A percentile compares a stretch with the other conserved stretches of the same genome.
Evolutionary conservation across 2,329 filamentous ascomycete species (phyloP).

Genomic region (Acephala macrosclerotiorum): DNA sequence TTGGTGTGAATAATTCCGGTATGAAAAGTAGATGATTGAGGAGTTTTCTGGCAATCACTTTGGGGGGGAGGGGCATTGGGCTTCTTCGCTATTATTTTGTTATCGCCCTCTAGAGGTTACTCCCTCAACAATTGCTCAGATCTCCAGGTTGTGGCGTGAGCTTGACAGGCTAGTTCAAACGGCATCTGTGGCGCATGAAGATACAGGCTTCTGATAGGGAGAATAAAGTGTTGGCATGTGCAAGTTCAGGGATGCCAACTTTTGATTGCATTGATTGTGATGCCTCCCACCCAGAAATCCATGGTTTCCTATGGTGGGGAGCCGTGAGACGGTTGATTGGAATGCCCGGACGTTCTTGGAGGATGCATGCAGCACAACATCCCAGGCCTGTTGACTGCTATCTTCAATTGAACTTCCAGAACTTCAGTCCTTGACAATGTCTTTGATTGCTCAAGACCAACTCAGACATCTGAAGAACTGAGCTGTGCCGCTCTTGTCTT

Average conservation of each 20-base stretch:
- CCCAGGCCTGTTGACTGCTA: conserved; percentile 7
- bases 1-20: no score
- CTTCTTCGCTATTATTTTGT: neutral
- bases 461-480: neutral
- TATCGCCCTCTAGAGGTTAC: neutral
- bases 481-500: neutral
- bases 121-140: neutral
- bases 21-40: no score
- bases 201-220: conserved; percentile 15
- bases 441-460: neutral
- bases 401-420: conserved; percentile 14
- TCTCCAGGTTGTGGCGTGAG: conserved; percentile 18
- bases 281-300: conserved; percentile 11
- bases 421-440: neutral
- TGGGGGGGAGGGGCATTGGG: no score
- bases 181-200: conserved; percentile 17
- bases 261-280: conserved; percentile 10
- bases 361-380: neutral
- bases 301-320: conserved; percentile 12
- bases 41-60: no score
- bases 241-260: conserved; percentile 11
- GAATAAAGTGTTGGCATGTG: conserved; percentile 17
- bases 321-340: conserved; percentile 6
- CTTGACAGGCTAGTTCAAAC: conserved; percentile 15
- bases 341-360: conserved; percentile 10